Conservation (phyloP, 768 basidiomycete species). For the Tulasnella sp. region DNA sequence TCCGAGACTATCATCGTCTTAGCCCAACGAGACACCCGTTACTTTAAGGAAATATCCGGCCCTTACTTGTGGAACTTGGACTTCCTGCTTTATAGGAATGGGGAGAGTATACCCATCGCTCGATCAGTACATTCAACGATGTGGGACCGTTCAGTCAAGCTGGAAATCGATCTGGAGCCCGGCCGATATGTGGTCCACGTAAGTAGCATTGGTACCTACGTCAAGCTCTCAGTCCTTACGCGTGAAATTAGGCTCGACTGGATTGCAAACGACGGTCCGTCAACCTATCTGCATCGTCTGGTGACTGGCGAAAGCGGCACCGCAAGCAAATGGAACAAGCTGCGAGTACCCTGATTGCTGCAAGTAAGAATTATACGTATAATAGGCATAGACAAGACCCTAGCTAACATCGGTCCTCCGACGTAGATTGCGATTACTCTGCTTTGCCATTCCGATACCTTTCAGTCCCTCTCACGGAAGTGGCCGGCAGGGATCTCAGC, state of each 20-base stretch:
- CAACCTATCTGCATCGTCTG: not conserved
- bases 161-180: slow-evolving; percentile 17
- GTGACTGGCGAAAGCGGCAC: not conserved
- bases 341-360: not conserved
- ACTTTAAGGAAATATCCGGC: slow-evolving; percentile 38
- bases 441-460: not conserved
- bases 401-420: not conserved
- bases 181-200: slow-evolving; percentile 27
- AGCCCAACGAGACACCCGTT: slow-evolving; percentile 40
- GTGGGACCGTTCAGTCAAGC: slow-evolving; percentile 21
- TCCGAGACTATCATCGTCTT: slow-evolving; percentile 39
- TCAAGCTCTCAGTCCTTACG: not conserved
- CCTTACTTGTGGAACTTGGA: slow-evolving; percentile 38
- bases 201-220: not conserved
- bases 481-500: not conserved
- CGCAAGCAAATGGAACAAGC: not conserved
- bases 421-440: not conserved
- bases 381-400: not conserved
- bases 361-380: not conserved
- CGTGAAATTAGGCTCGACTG: not conserved
- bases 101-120: not conserved
- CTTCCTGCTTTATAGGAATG: slow-evolving; percentile 37
- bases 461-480: not conserved
- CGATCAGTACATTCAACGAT: slow-evolving; percentile 16
- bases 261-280: not conserved